A percentile compares a stretch with the other conserved stretches of the same genome.
Evolutionary conservation across 2,329 filamentous ascomycete genomes (phyloP).

Genomic region (Colletotrichum tanaceti): DNA sequence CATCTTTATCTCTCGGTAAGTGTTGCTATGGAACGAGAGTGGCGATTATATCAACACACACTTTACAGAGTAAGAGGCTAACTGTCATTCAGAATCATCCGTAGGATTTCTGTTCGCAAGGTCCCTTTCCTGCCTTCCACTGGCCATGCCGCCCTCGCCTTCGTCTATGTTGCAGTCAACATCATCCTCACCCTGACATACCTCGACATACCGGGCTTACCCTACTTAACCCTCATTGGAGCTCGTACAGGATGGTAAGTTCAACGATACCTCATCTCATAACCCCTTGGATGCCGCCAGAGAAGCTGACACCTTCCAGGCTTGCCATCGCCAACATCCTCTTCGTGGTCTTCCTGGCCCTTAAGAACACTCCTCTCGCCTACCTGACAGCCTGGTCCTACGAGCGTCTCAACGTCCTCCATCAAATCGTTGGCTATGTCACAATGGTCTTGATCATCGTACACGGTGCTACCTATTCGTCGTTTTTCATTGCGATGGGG

Average conservation of each 20-base stretch:
- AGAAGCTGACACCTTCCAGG: slow-evolving; percentile 45
- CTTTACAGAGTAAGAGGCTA: neutral
- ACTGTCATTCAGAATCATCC: slow-evolving; percentile 24
- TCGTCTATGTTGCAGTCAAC: slow-evolving; percentile 51
- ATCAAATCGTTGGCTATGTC: slow-evolving; percentile 64
- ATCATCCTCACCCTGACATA: slow-evolving; percentile 49
- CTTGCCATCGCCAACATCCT: slow-evolving; percentile 59
- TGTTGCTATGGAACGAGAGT: neutral
- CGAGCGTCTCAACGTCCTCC: slow-evolving; percentile 68
- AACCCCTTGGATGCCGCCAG: neutral
- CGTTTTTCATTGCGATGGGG: slow-evolving; percentile 51
- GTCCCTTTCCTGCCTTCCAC: slow-evolving; percentile 34
- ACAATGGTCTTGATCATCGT: slow-evolving; percentile 59
- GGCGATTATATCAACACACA: neutral
- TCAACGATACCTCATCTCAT: neutral
- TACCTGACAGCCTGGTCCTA: slow-evolving; percentile 66
- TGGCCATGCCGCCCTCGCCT: slow-evolving; percentile 49
- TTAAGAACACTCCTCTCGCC: slow-evolving; percentile 68
- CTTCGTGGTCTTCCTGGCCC: slow-evolving; percentile 64
- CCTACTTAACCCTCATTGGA: slow-evolving; percentile 50
- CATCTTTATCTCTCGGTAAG: slow-evolving; percentile 34
- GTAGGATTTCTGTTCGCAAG: slow-evolving; percentile 36
- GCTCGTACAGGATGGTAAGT: slow-evolving; percentile 55
- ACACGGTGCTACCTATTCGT: slow-evolving; percentile 58
- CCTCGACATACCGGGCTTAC: slow-evolving; percentile 48